Conservation (phyloP, 2,329 filamentous ascomycete genomes). For the Aspergillus chevalieri region DNA sequence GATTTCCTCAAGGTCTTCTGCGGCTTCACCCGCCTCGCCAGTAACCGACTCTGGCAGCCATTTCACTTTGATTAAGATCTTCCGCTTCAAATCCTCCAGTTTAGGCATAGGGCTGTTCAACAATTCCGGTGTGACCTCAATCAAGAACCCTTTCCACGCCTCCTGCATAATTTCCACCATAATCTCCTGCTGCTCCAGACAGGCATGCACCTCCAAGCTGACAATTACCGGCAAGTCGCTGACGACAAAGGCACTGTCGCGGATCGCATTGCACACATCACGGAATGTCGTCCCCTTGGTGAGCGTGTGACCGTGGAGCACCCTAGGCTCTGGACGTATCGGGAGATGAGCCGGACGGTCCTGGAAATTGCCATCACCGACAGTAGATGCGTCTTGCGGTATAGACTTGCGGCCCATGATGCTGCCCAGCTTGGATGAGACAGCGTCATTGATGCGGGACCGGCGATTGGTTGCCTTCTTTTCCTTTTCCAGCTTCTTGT, state of each 20-base stretch:
- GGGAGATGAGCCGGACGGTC: slow-evolving; percentile 1
- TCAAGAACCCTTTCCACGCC: slow-evolving; percentile 69
- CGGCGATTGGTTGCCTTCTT: slow-evolving; percentile 10
- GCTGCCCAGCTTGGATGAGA: slow-evolving; percentile 18
- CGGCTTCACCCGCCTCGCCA: slow-evolving; percentile 20
- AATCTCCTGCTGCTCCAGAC: slow-evolving; percentile 72
- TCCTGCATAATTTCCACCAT: slow-evolving; percentile 95
- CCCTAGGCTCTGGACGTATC: slow-evolving; percentile 62
- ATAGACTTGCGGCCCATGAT: slow-evolving; percentile 15
- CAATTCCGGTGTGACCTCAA: slow-evolving; percentile 58
- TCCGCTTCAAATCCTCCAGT: slow-evolving; percentile 65
- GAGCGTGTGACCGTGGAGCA: slow-evolving; percentile 80
- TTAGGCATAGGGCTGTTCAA: slow-evolving; percentile 55
- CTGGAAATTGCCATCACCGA: not conserved
- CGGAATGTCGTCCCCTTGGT: slow-evolving; percentile 83
- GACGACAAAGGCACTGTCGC: slow-evolving; percentile 68
- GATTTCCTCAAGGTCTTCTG: slow-evolving; percentile 9
- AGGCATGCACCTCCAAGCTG: slow-evolving; percentile 85
- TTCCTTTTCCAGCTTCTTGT: slow-evolving; percentile 14
- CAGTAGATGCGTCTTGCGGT: not conserved
- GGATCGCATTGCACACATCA: slow-evolving; percentile 74
- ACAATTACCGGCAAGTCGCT: slow-evolving; percentile 80
- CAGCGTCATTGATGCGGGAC: slow-evolving; percentile 7
- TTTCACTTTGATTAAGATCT: slow-evolving; percentile 81
- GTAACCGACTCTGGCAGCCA: slow-evolving; percentile 47